Conservation (phyloP, 768 basidiomycete genomes). For the Goffeauzyma gilvescens region DNA sequence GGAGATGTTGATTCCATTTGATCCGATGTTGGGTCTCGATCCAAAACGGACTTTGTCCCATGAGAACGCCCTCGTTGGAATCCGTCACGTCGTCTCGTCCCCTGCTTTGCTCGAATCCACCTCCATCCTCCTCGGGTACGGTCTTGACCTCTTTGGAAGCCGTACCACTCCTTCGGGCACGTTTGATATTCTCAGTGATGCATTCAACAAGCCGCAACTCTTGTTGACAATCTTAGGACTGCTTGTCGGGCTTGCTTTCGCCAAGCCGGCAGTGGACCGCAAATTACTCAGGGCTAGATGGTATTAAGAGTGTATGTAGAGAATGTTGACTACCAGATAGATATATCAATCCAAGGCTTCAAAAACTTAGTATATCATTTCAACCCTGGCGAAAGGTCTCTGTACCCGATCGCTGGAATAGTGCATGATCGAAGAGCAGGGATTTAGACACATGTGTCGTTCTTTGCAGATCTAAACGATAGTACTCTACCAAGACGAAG, state of each 20-base stretch:
- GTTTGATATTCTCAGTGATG: slow-evolving; percentile 79
- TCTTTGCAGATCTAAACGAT: too few relatives aligned
- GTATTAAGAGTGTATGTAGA: slow-evolving; percentile 16
- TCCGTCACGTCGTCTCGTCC: slow-evolving; percentile 51
- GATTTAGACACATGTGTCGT: too few relatives aligned
- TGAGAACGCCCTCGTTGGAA: slow-evolving; percentile 43
- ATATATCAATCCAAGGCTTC: too few relatives aligned
- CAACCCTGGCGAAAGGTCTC: too few relatives aligned
- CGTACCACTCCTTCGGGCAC: slow-evolving; percentile 69
- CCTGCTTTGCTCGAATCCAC: slow-evolving; percentile 82
- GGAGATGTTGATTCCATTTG: slow-evolving; percentile 70
- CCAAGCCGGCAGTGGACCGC: slow-evolving; percentile 53
- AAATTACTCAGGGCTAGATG: slow-evolving; percentile 25
- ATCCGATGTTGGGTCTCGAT: slow-evolving; percentile 57
- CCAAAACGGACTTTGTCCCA: slow-evolving; percentile 43
- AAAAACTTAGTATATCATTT: too few relatives aligned
- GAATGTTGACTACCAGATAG: too few relatives aligned
- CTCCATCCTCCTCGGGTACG: slow-evolving; percentile 65
- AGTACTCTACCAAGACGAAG: too few relatives aligned
- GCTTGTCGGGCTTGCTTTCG: slow-evolving; percentile 53
- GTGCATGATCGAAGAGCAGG: too few relatives aligned
- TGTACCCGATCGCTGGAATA: too few relatives aligned
- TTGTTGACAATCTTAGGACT: slow-evolving; percentile 61
- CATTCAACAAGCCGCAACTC: slow-evolving; percentile 82
- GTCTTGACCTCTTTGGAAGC: slow-evolving; percentile 75